Percentiles rank a stretch among this genome's conserved stretches.
These are phyloP conservation scores for Sonneratia caseolaris DNA, from an alignment of 345 rosid genomes.

Conservation along the genomic window DNA sequence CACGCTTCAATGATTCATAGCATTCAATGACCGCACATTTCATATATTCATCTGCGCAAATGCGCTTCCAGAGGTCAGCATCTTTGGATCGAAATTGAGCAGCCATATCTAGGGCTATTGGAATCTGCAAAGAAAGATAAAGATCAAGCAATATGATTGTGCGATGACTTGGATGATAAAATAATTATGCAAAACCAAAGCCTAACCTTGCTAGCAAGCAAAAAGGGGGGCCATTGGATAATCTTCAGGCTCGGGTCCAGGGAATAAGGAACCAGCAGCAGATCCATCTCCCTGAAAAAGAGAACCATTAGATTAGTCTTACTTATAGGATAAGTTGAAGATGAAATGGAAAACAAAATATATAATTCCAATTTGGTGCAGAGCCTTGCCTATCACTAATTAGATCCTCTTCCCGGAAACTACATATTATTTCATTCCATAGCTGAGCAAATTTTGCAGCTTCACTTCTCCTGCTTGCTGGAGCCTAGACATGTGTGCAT, in stretches of 20 bases:
- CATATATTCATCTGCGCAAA: conserved; percentile 93
- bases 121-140: conserved; percentile 46
- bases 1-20: conserved; percentile 83
- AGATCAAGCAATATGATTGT: conserved; percentile 5
- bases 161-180: conserved; percentile 1
- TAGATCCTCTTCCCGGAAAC: conserved; percentile 99
- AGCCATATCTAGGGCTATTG: conserved; percentile 94
- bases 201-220: conserved; percentile 95
- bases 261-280: conserved; percentile 80
- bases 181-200: conserved; percentile 5
- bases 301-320: conserved; percentile 17
- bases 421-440: conserved; percentile 90
- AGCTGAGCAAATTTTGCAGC: conserved; percentile 98
- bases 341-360: conserved; percentile 5
- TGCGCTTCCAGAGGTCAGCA: conserved; percentile 91
- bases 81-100: conserved; percentile 72
- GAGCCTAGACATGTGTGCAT: conserved; percentile 38
- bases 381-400: conserved; percentile 80
- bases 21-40: conserved; percentile 97
- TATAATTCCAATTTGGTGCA: conserved; percentile 10
- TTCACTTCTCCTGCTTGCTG: conserved; percentile 86
- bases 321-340: conserved; percentile 6
- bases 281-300: conserved; percentile 88
- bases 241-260: conserved; percentile 88
- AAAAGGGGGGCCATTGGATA: conserved; percentile 97